Evolutionary conservation across 2,329 filamentous ascomycete species (phyloP).

Genomic region (Aspergillus sp.): DNA sequence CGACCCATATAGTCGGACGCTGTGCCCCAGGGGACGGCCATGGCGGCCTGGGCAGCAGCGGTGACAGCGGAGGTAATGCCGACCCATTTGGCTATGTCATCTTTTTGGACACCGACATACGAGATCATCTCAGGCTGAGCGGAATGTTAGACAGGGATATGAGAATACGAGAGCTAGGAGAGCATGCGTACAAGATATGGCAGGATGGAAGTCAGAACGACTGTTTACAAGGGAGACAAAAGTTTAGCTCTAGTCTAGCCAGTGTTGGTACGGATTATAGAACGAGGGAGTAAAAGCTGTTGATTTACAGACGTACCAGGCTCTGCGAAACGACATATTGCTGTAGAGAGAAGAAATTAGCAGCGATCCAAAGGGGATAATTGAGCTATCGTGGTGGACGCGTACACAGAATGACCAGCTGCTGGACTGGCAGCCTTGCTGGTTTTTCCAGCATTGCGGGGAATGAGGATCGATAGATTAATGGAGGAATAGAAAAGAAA

Average conservation of each 20-base stretch:
- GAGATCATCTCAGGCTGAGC: slow-evolving; percentile 74
- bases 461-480: neutral
- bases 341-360: slow-evolving; percentile 37
- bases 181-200: slow-evolving; percentile 47
- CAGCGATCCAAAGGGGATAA: neutral
- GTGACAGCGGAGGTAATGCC: slow-evolving; percentile 69
- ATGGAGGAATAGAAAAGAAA: neutral
- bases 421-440: slow-evolving; percentile 68
- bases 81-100: slow-evolving; percentile 75
- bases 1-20: slow-evolving; percentile 74
- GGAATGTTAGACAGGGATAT: slow-evolving; percentile 8
- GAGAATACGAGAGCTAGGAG: neutral
- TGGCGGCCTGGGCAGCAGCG: slow-evolving; percentile 65
- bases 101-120: slow-evolving; percentile 63
- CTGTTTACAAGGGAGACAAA: slow-evolving; percentile 9
- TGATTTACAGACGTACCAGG: slow-evolving; percentile 41
- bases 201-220: slow-evolving; percentile 64
- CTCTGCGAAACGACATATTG: slow-evolving; percentile 74
- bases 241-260: neutral
- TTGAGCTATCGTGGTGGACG: no score
- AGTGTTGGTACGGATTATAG: slow-evolving; percentile 6
- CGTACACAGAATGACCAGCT: slow-evolving; percentile 73
- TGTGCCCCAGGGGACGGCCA: slow-evolving; percentile 70
- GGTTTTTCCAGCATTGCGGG: slow-evolving; percentile 17
- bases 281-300: slow-evolving; percentile 1